Conservation (phyloP, 768 basidiomycete genomes). For the Cubamyces sp. region DNA sequence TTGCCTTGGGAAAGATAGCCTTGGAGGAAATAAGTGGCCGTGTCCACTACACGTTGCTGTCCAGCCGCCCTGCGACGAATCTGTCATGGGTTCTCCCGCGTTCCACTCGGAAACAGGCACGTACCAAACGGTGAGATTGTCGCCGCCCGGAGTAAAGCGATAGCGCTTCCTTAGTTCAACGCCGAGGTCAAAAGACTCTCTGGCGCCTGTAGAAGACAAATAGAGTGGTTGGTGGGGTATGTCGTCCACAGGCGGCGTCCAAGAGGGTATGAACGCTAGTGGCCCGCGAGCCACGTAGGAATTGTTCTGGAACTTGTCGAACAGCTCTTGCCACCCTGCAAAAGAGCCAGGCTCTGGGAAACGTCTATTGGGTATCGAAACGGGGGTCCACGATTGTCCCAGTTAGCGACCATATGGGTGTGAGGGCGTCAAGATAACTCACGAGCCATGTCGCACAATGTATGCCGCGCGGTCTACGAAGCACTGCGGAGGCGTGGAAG, state of each 20-base stretch:
- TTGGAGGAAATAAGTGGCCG: conserved; percentile 43
- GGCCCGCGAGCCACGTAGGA: conserved; percentile 44
- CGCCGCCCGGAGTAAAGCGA: conserved; percentile 43
- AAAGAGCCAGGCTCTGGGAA: conserved; percentile 48
- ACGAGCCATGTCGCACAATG: conserved; percentile 49
- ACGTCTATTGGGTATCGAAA: conserved; percentile 33
- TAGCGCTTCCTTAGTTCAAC: conserved; percentile 45
- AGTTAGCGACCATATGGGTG: neutral
- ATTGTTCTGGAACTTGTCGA: conserved; percentile 45
- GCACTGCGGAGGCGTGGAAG: conserved; percentile 42
- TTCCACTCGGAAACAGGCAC: no score
- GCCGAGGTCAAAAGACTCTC: conserved; percentile 46
- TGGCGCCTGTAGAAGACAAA: conserved; percentile 43
- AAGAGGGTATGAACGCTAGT: conserved; percentile 45
- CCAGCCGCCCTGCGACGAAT: conserved; percentile 41
- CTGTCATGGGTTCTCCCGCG: neutral
- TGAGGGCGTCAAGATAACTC: conserved; percentile 14
- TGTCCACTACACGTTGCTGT: conserved; percentile 48
- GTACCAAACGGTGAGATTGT: conserved; percentile 48
- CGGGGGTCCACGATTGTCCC: neutral
- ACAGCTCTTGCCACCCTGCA: conserved; percentile 43
- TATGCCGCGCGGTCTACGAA: conserved; percentile 49
- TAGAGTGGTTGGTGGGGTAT: conserved; percentile 43
- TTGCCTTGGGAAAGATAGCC: conserved; percentile 50
- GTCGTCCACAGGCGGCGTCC: conserved; percentile 47